Percentiles rank a stretch among this genome's conserved stretches.
These are phyloP conservation scores for Hemisphaericaspora subhashii DNA, from an alignment of 1,139 yeast species.

Conservation along the genomic window DNA sequence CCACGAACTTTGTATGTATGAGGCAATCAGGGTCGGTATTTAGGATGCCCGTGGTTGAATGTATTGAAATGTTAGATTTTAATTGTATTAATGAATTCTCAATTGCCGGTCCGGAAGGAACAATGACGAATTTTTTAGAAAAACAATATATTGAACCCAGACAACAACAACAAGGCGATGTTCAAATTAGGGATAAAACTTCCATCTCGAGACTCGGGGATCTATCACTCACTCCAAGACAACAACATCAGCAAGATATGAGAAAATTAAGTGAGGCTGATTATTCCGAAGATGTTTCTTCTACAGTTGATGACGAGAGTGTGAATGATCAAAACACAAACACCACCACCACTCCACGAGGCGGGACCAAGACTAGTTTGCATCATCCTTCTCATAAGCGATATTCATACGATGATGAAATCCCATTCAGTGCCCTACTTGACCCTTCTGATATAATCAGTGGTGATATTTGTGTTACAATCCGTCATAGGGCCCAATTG, in stretches of 20 bases:
- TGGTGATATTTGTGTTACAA: slow-evolving; percentile 65
- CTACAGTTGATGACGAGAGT: slow-evolving; percentile 34
- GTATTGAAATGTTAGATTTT: slow-evolving; percentile 62
- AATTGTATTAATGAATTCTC: slow-evolving; percentile 73
- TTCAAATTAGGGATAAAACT: slow-evolving; percentile 9
- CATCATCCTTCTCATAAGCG: slow-evolving; percentile 12
- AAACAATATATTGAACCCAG: slow-evolving; percentile 7
- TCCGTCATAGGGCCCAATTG: slow-evolving; percentile 64
- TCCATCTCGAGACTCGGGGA: slow-evolving; percentile 17
- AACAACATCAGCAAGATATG: too few relatives aligned
- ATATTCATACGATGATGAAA: slow-evolving; percentile 22
- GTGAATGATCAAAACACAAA: slow-evolving; percentile 15
- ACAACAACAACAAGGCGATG: slow-evolving; percentile 4
- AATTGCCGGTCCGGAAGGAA: slow-evolving; percentile 64
- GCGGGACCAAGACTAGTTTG: too few relatives aligned
- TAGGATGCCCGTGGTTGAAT: slow-evolving; percentile 72
- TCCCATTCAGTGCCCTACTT: slow-evolving; percentile 33
- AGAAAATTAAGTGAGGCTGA: slow-evolving; percentile 22
- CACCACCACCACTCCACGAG: slow-evolving; percentile 9
- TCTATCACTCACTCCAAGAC: slow-evolving; percentile 18
- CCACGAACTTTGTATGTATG: slow-evolving; percentile 74
- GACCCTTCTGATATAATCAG: slow-evolving; percentile 43
- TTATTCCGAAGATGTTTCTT: slow-evolving; percentile 30
- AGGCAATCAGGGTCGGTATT: slow-evolving; percentile 87
- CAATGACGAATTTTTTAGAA: slow-evolving; percentile 40